Evolutionary conservation across 2,329 filamentous ascomycete genomes (phyloP), one percentile per base, ranked within the genome.

Genomic region (Colletotrichum destructivum): DNA sequence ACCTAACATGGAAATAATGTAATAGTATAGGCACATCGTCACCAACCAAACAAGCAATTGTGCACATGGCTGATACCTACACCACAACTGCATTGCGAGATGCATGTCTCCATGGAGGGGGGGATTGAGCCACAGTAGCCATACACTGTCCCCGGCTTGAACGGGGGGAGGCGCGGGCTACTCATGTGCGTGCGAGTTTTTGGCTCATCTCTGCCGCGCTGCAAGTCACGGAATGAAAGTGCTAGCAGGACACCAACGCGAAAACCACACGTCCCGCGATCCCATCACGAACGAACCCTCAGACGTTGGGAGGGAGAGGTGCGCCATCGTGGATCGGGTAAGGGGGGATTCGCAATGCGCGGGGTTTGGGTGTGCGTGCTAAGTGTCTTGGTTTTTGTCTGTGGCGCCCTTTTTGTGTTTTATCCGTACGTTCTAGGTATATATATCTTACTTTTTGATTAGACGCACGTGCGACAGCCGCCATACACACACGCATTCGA

Each of bases 11-110:
- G 7, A 8, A 31, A 31, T 31, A 31, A 31, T 31, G 31, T 31
- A 31, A 31, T 31, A 31, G 4, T 31, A 8, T 31, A 31, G 35
- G 47, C 18, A 26, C 46, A 57, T 70, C 63, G 68, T 71, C 57
- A 51, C 64, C 69, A 68, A 71, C 64, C 69, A 59, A 54, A 68
- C 52, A 57, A 68, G 57, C 57, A 62, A 59, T 71, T 63, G 52
- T 68, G 57, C 64, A 56, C 15, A 15, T 23, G 38, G 26, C 35
- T 26, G 65, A 61, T 31, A 61, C 65, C 6, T 21, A 42, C 35
- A 47, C 4, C 5, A 23, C 13, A 21, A 51, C 26, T 59, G 47
- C 62, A 40, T 47, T 44, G 18, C 47, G n/a, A 18, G 42, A 59
- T 21, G 52, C 54, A 42, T 35, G 55, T 21, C 63, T 49, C 55